A percentile compares a stretch with the other conserved stretches of the same genome.
Evolutionary conservation across 108 stramenopile species (phyloP).

Genomic region (Conticribra weissflogii): DNA sequence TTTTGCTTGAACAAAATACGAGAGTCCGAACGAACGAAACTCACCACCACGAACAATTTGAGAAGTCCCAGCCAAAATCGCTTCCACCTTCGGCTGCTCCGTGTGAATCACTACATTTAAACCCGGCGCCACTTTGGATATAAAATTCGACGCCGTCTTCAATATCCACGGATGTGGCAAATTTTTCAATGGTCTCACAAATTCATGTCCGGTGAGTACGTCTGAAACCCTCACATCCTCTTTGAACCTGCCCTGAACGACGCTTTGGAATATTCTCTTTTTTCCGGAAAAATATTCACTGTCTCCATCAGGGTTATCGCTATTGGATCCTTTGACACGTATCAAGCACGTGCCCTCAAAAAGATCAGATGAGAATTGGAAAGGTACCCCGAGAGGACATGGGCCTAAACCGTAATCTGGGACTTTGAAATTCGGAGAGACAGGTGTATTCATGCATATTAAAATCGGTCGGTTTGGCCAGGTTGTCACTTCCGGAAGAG

Average conservation of each 20-base stretch:
- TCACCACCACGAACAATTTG: constrained; percentile 43
- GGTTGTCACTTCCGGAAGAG: constrained; percentile 28
- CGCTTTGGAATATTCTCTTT: constrained; percentile 58
- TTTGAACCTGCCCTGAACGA: constrained; percentile 71
- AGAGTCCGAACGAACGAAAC: not conserved
- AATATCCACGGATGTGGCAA: constrained; percentile 53
- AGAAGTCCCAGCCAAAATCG: constrained; percentile 35
- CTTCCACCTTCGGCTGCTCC: constrained; percentile 37
- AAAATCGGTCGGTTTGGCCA: constrained; percentile 55
- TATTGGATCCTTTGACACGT: constrained; percentile 43
- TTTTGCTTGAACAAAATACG: not conserved
- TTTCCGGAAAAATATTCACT: constrained; percentile 58
- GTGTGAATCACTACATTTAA: constrained; percentile 36
- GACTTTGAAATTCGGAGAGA: constrained; percentile 23
- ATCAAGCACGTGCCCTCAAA: constrained; percentile 62
- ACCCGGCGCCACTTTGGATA: constrained; percentile 40
- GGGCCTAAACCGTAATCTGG: constrained; percentile 24
- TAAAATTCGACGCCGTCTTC: constrained; percentile 43
- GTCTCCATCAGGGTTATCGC: constrained; percentile 43
- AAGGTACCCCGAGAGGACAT: constrained; percentile 40
- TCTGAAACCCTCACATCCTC: constrained; percentile 55
- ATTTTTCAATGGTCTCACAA: constrained; percentile 49
- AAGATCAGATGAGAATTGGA: constrained; percentile 57
- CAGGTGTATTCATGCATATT: constrained; percentile 49
- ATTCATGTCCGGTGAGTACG: constrained; percentile 60